Evolutionary conservation across 106 monocot genomes (phyloP).

Genomic region (Platanthera guangdongensis): DNA sequence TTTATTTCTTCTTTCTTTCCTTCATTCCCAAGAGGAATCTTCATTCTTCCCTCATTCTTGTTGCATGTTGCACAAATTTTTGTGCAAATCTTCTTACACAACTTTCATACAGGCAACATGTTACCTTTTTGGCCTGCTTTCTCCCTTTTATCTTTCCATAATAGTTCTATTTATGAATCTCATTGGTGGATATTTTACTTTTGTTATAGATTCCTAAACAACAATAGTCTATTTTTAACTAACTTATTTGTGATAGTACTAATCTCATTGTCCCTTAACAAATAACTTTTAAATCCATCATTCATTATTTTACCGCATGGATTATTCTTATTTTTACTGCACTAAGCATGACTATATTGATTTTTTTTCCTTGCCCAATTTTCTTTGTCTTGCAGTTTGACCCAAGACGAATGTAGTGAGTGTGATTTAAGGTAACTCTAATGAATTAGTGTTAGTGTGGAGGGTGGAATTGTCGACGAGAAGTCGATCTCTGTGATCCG

Average conservation of each 20-base stretch:
- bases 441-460: no score
- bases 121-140: not conserved
- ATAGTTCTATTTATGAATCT: not conserved
- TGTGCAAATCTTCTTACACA: not conserved
- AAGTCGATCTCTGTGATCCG: no score
- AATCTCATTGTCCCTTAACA: not conserved
- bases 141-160: not conserved
- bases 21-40: not conserved
- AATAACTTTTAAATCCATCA: not conserved
- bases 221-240: not conserved
- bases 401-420: no score
- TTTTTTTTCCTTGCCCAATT: no score
- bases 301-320: not conserved
- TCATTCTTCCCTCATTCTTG: not conserved
- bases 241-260: not conserved
- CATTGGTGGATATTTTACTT: not conserved
- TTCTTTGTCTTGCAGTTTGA: no score
- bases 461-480: no score
- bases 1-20: not conserved
- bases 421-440: no score
- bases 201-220: not conserved
- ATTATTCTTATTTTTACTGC: no score
- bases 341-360: no score
- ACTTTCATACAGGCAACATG: not conserved
- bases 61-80: not conserved